A percentile compares a stretch with the other conserved stretches of the same genome.
These are phyloP conservation scores for Malassezia furfur DNA, from an alignment of 1,284 basidiomycete genomes.

Conservation along the genomic window DNA sequence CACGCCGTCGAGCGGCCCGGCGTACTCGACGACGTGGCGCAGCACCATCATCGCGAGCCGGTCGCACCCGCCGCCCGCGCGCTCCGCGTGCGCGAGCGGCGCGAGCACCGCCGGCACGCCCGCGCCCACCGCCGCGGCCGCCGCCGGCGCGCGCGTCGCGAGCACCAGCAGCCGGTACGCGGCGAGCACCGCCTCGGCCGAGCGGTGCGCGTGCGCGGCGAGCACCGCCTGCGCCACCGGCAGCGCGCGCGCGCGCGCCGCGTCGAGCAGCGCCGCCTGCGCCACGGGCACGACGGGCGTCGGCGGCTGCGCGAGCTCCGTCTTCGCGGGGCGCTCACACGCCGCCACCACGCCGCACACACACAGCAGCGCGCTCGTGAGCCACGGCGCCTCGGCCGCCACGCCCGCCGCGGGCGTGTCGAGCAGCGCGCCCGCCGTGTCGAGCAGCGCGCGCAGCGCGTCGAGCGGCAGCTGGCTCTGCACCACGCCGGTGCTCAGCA, in stretches of 20 bases:
- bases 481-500: constrained; percentile 10
- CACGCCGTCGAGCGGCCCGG: constrained; percentile 58
- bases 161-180: constrained; percentile 37
- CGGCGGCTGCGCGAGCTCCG: constrained; percentile 56
- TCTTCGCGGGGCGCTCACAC: background rate
- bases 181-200: constrained; percentile 27
- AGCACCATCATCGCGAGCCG: constrained; percentile 76
- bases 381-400: background rate
- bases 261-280: constrained; percentile 31
- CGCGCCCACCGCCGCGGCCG: constrained; percentile 20
- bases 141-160: constrained; percentile 25
- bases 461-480: background rate
- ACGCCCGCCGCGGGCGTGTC: background rate
- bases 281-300: constrained; percentile 51
- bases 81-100: constrained; percentile 27
- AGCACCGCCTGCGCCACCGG: constrained; percentile 37
- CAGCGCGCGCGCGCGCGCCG: constrained; percentile 20
- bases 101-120: constrained; percentile 31
- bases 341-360: background rate
- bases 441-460: background rate
- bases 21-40: constrained; percentile 79
- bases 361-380: background rate
- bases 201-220: constrained; percentile 35
- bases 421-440: background rate
- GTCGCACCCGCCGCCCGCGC: constrained; percentile 55